Evolutionary conservation across 352 stramenopile genomes (phyloP), one percentile per base, ranked within the genome.

Genomic region (Globisporangium perplexum): DNA sequence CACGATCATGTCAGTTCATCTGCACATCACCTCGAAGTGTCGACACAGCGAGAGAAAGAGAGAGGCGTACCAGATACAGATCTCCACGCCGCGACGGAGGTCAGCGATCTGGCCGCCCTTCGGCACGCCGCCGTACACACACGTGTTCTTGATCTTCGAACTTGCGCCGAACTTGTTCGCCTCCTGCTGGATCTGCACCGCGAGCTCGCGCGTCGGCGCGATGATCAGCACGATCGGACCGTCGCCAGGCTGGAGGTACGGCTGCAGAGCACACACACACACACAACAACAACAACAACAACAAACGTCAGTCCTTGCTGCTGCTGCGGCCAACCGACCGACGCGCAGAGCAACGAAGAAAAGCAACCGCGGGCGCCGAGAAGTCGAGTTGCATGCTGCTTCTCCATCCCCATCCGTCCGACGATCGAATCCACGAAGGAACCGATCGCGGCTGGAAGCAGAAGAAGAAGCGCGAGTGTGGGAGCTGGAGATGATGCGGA

Each of bases 71-170:
- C 83, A 93, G 60, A 93, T 93, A 56, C 83, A 93, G 31, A 94
- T 88, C 57, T 93, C 79, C 6, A 93, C 83, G 56, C 82, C 79
- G 28, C 79, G 79, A 58, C 73, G 73, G 39, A 97, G 67, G 44
- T 95, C 90, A 39, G 73, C 69, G 31, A 92, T 90, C 74, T 98
- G 95, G 20, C 74, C 75, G 17, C 86, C 76, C 76, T 99, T 99
- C 18, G 96, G 93, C 20, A 98, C 97, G 74, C 97, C 97, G 50
- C 97, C 97, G 66, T 99, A 99, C 17, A 99, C 90, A 60, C 97
- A 98, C 43, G 96, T 99, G 70, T 98, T 99, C 67, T 99, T 99
- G 69, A 99, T 98, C 65, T 98, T 97, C 14, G 88, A 98, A 33
- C 86, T 98, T 2, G 72, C 67, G 35, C 96, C 96, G 68, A 99